Evolutionary conservation across 805 yeast genomes (phyloP), one percentile per base, ranked within the genome.

Genomic region (Metschnikowia sp.): DNA sequence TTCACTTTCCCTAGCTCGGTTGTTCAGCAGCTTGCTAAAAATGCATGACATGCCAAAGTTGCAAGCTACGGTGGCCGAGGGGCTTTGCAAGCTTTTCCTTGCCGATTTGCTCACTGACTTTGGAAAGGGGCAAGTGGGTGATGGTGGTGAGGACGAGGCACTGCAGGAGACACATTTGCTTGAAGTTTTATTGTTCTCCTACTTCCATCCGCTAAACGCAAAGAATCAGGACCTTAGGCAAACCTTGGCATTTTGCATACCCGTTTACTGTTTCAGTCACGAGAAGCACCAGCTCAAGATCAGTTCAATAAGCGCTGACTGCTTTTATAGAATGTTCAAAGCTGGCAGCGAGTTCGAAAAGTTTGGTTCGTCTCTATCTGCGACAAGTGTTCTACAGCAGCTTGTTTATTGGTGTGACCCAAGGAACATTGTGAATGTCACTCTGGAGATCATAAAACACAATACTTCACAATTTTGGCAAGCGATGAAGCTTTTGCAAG

Each of bases 371-470:
- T 38, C 68, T 35, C 54, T 64, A 10, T 57, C 69, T 4, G 85
- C 88, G 0, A 67, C 75, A 10, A 70, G 71, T 9, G 78, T 86
- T 2, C 66, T 85, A 31, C 89, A 83, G 53, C 96, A 88, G 57
- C 65, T 92, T 40, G 70, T 86, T 22, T 81, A 82, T 58, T 88
- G 97, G 96, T 85, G 96, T 15, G 92, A 89, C 61, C 96, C 96
- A 6, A 67, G 70, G 38, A 79, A 82, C 52, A 66, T 84, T 8
- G 88, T 82, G 3, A 76, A 78, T 49, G 65, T 69, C 36, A 55
- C 71, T 1, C 70, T 71, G 6, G 78, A 68, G 2, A 76, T 68
- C 1, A 64, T 73, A 3, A 59, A 59, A 4, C 57, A 57, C n/a
- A 77, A 79, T 36, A 62, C 75, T 10, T 66, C 79, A 6, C 94